These are phyloP conservation scores for Cochlearia excelsa DNA, from an alignment of 345 rosid genomes.

Conservation along the genomic window DNA sequence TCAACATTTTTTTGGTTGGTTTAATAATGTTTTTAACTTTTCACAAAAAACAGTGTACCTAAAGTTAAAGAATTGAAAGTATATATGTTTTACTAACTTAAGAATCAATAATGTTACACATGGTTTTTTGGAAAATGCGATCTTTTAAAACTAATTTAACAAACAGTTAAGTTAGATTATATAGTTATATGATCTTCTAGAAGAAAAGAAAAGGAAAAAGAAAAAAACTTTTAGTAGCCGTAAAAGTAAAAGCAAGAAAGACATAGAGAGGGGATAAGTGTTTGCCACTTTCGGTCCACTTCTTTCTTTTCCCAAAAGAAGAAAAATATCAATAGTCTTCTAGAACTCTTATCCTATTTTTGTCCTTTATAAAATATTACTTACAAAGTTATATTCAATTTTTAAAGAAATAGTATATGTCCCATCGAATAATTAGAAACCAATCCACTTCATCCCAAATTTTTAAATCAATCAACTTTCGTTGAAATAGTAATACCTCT, in stretches of 20 bases:
- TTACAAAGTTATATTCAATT: not conserved
- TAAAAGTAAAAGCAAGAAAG: conserved; percentile 10
- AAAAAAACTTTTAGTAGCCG: conserved; percentile 15
- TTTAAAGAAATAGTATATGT: no score
- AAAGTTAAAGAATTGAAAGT: no score
- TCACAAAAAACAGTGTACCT: no score
- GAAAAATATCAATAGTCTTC: conserved; percentile 25
- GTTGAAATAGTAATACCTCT: not conserved
- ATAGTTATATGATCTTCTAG: conserved; percentile 5
- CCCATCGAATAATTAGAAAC: no score
- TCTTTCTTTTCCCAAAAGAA: conserved; percentile 6
- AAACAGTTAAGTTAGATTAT: no score
- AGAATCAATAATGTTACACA: no score
- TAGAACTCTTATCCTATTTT: conserved; percentile 31
- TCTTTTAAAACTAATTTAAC: no score
- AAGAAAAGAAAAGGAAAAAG: conserved; percentile 9
- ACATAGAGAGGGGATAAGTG: conserved; percentile 15
- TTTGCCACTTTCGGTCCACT: conserved; percentile 38
- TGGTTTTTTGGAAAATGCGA: no score
- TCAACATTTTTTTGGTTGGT: no score
- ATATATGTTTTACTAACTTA: no score
- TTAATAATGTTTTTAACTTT: no score
- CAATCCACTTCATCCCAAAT: not conserved
- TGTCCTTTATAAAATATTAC: not conserved
- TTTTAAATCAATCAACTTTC: not conserved